Conservation (phyloP, 2,329 filamentous ascomycete species). For the Diaporthe eres region DNA sequence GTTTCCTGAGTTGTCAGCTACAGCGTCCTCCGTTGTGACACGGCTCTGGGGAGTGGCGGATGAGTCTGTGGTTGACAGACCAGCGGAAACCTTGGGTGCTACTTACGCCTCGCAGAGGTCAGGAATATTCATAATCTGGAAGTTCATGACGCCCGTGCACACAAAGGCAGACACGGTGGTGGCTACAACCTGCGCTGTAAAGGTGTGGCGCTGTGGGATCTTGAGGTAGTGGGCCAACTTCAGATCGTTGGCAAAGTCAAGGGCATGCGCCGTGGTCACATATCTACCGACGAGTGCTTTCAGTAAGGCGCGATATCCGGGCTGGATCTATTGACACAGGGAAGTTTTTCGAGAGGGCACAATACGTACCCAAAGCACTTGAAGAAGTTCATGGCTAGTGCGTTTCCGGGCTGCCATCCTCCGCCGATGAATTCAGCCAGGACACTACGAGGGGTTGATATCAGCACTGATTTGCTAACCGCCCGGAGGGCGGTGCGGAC, state of each 20-base stretch:
- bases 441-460: slow-evolving; percentile 45
- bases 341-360: too few species aligned
- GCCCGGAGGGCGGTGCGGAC: too few species aligned
- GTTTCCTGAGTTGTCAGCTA: background rate
- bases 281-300: slow-evolving; percentile 41
- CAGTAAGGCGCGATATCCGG: slow-evolving; percentile 45
- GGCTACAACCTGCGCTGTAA: slow-evolving; percentile 70
- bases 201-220: slow-evolving; percentile 72
- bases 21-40: background rate
- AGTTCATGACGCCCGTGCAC: slow-evolving; percentile 61
- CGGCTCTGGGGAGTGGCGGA: background rate
- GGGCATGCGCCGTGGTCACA: slow-evolving; percentile 61
- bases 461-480: background rate
- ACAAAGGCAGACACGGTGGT: slow-evolving; percentile 68
- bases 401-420: slow-evolving; percentile 57
- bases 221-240: slow-evolving; percentile 65
- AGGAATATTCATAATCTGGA: slow-evolving; percentile 64
- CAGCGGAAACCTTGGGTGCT: slow-evolving; percentile 55
- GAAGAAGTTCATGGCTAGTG: slow-evolving; percentile 63
- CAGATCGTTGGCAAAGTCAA: slow-evolving; percentile 59
- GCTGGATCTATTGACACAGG: too few species aligned
- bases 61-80: slow-evolving; percentile 47
- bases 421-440: slow-evolving; percentile 63
- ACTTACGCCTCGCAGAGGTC: slow-evolving; percentile 55
- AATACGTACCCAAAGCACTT: slow-evolving; percentile 50